A percentile compares a stretch with the other conserved stretches of the same genome.
These are phyloP conservation scores for Phylloporus sp. DNA, from an alignment of 768 basidiomycete species.

Conservation along the genomic window DNA sequence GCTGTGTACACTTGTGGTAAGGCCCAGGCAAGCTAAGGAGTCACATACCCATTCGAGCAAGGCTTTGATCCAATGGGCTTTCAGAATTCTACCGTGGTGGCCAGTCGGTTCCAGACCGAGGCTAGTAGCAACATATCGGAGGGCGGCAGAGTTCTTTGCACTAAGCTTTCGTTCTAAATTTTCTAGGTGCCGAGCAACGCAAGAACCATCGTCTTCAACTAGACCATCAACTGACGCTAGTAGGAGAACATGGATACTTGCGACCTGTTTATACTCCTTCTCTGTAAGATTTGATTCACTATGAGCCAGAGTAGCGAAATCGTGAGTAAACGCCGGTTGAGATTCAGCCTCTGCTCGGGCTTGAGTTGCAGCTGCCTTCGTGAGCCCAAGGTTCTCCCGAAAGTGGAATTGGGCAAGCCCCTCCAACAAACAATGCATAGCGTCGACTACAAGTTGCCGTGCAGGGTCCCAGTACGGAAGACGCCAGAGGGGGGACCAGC, in stretches of 20 bases:
- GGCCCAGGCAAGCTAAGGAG: no score
- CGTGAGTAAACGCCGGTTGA: neutral
- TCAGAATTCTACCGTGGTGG: neutral
- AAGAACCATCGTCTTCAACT: neutral
- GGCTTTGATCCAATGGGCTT: conserved; percentile 2
- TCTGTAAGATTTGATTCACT: neutral
- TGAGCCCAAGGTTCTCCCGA: conserved; percentile 3
- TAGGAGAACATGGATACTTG: neutral
- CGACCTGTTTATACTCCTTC: neutral
- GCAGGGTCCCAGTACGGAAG: conserved; percentile 29
- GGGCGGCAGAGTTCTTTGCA: neutral
- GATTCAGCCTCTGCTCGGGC: neutral
- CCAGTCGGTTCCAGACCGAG: neutral
- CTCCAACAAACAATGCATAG: conserved; percentile 27
- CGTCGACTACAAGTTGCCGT: conserved; percentile 16
- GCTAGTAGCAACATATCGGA: neutral
- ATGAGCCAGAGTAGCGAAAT: neutral
- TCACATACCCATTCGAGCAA: conserved; percentile 9
- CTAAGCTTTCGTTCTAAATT: neutral
- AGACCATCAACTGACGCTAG: neutral
- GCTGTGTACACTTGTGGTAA: neutral
- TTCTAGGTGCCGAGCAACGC: no score
- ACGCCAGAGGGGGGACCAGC: conserved; percentile 18
- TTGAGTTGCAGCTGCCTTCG: neutral
- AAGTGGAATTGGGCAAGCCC: conserved; percentile 7